Percentiles rank a stretch among this genome's conserved stretches.
These are phyloP conservation scores for Leccinellum luteum DNA, from an alignment of 768 basidiomycete species.

Conservation along the genomic window DNA sequence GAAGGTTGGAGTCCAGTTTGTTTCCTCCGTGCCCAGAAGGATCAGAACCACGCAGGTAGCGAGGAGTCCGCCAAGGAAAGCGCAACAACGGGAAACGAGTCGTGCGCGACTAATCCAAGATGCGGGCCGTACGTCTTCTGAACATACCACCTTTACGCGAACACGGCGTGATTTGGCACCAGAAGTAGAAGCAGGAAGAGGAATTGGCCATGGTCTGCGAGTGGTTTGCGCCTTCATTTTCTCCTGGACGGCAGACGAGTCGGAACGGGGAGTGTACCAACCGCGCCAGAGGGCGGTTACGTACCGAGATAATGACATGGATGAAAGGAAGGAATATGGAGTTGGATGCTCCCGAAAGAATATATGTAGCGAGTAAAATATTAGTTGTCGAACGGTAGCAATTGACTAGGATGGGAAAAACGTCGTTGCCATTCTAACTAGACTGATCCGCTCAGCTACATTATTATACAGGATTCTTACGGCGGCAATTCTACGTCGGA, in stretches of 20 bases:
- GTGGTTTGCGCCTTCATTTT: conserved; percentile 33
- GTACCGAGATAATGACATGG: conserved; percentile 6
- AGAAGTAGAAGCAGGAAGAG: conserved; percentile 57
- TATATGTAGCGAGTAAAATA: neutral
- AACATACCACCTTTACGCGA: conserved; percentile 56
- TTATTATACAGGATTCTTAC: neutral
- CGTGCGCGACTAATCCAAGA: conserved; percentile 53
- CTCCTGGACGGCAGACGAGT: conserved; percentile 38
- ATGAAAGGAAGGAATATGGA: neutral
- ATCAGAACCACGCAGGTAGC: conserved; percentile 43
- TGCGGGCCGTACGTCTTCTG: conserved; percentile 37
- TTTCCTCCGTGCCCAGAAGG: conserved; percentile 43
- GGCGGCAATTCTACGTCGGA: neutral
- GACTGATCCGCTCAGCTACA: neutral
- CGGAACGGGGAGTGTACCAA: conserved; percentile 4
- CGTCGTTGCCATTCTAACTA: neutral
- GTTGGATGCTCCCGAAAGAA: neutral
- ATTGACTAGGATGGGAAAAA: neutral
- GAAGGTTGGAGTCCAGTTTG: conserved; percentile 35
- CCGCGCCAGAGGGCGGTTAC: conserved; percentile 8
- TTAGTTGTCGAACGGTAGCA: neutral
- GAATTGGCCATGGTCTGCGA: conserved; percentile 47
- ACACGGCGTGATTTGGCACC: conserved; percentile 50
- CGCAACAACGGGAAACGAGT: conserved; percentile 50
- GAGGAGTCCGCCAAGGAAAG: conserved; percentile 50